Conservation (phyloP, 345 rosid species). For the Turnera subulata region DNA sequence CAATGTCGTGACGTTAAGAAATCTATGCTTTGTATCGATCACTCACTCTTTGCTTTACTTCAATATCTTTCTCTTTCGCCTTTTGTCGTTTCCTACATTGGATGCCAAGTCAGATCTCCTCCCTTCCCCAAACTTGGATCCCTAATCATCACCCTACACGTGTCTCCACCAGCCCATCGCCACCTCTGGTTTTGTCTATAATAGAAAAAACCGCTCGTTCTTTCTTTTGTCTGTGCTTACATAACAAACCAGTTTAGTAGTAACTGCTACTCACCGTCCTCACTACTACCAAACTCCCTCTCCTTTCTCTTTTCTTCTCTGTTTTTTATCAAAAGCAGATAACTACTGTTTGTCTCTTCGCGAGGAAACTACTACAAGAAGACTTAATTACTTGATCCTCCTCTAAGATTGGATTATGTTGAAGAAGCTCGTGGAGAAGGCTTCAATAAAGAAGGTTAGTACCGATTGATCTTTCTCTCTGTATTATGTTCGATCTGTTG, state of each 20-base stretch:
- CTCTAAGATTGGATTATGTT: slow-evolving; percentile 31
- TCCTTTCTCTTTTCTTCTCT: slow-evolving; percentile 8
- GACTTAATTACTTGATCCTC: neutral
- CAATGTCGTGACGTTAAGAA: neutral
- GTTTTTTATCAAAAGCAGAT: slow-evolving; percentile 24
- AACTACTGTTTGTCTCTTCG: neutral
- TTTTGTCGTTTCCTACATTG: neutral
- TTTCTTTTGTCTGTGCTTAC: slow-evolving; percentile 13
- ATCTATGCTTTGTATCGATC: neutral
- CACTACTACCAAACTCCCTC: neutral
- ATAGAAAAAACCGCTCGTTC: slow-evolving; percentile 13
- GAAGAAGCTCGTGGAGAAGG: slow-evolving; percentile 66
- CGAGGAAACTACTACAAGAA: neutral
- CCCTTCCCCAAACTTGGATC: neutral
- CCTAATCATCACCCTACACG: slow-evolving; percentile 45
- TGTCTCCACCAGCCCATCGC: slow-evolving; percentile 13
- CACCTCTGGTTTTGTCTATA: neutral
- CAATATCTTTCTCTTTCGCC: neutral
- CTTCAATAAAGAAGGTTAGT: slow-evolving; percentile 47
- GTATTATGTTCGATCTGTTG: neutral
- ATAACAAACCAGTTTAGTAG: no score
- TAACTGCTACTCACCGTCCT: slow-evolving; percentile 4
- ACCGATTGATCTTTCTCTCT: neutral
- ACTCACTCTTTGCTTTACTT: neutral
- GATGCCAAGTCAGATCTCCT: no score